phyloP scores from a whole-genome alignment of 768 basidiomycete species.

The Botryobasidium botryosum region DNA sequence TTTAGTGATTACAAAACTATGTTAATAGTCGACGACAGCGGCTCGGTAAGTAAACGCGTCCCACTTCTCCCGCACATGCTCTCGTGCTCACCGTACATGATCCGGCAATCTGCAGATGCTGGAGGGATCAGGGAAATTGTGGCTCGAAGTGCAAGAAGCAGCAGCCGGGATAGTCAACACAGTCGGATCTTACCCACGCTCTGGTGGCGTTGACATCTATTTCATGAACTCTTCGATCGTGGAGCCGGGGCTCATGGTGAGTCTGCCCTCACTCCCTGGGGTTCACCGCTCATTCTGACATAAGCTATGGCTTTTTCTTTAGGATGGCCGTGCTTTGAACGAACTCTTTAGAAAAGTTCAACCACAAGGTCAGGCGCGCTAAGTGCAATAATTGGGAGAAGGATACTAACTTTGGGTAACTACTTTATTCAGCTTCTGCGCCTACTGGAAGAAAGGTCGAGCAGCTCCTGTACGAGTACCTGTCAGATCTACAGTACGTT shows the following conservation, averaged over 20 bases:
- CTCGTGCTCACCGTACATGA: no score
- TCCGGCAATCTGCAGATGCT: no score
- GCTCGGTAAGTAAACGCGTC: slow-evolving; percentile 1
- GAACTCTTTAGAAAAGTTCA: slow-evolving; percentile 28
- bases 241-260: slow-evolving; percentile 26
- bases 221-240: slow-evolving; percentile 32
- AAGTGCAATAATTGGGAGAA: slow-evolving; percentile 16
- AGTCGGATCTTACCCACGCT: slow-evolving; percentile 34
- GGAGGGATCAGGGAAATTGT: slow-evolving; percentile 21
- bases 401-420: not conserved
- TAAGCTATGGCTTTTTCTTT: not conserved
- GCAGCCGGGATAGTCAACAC: slow-evolving; percentile 32
- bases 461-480: slow-evolving; percentile 24
- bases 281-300: not conserved
- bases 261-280: not conserved
- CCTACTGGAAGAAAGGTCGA: slow-evolving; percentile 28
- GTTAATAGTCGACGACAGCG: not conserved
- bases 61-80: not conserved
- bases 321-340: slow-evolving; percentile 26
- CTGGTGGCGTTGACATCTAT: slow-evolving; percentile 42
- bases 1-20: not conserved
- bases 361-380: slow-evolving; percentile 30
- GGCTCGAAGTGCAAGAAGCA: slow-evolving; percentile 35
- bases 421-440: no score
- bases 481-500: slow-evolving; percentile 15